phyloP scores from a whole-genome alignment of 495 filamentous ascomycete genomes.

The Bathelium albidoporum region DNA sequence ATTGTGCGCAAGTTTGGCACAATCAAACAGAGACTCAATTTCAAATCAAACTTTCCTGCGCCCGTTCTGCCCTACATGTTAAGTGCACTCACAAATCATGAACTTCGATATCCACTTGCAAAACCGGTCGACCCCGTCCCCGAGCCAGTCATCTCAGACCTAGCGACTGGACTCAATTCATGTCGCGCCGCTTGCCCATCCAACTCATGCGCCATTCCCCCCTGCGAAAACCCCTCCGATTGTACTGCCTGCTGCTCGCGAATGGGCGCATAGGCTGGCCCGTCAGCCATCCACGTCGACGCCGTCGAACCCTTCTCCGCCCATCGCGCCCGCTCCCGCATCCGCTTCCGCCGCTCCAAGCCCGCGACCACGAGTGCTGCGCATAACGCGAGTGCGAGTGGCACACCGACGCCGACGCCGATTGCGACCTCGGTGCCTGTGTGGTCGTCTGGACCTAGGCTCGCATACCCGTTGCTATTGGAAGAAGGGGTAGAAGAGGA shows the following conservation, averaged over 20 bases:
- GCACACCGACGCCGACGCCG: not conserved
- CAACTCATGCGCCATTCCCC: not conserved
- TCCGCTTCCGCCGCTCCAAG: not conserved
- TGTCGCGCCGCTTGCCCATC: not conserved
- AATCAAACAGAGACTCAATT: no score
- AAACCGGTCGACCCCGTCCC: not conserved
- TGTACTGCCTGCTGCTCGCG: not conserved
- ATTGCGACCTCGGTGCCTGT: not conserved
- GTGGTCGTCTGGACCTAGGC: not conserved
- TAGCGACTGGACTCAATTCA: not conserved
- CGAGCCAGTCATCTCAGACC: not conserved
- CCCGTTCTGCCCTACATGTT: no score
- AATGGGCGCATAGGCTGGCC: not conserved
- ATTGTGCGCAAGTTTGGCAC: not conserved
- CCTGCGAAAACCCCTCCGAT: not conserved
- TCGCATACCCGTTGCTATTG: not conserved
- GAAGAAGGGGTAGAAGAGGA: not conserved
- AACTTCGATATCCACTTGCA: not conserved
- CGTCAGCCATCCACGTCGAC: not conserved
- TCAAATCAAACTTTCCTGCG: no score
- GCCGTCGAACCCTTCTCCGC: not conserved
- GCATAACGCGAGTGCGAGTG: not conserved
- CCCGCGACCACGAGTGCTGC: not conserved
- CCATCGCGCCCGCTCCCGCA: not conserved
- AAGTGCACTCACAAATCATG: not conserved